phyloP scores from a whole-genome alignment of 1,284 basidiomycete species.

The Irpex rosettiformis region DNA sequence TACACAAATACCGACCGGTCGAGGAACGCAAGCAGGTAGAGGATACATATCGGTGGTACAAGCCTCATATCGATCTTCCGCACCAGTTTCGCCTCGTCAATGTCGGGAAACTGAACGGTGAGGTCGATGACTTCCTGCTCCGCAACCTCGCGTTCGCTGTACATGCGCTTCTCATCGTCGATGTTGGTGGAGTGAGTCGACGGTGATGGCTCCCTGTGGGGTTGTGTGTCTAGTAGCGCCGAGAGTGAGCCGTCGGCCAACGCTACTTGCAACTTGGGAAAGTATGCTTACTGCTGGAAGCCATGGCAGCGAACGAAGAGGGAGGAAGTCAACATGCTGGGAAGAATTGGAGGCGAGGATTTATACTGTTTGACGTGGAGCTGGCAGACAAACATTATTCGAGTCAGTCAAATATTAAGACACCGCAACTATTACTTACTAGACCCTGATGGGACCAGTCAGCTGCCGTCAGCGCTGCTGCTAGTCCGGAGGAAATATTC shows the following conservation, averaged over 20 bases:
- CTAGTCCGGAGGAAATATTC: too few species aligned
- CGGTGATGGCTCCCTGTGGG: neutral
- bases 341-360: neutral
- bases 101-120: constrained; percentile 16
- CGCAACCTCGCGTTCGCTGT: neutral
- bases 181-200: neutral
- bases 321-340: neutral
- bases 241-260: neutral
- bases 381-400: neutral
- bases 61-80: constrained; percentile 29
- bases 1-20: constrained; percentile 26
- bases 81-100: constrained; percentile 26
- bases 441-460: neutral
- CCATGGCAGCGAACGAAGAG: neutral
- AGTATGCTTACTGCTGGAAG: neutral
- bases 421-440: neutral
- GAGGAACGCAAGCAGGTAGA: constrained; percentile 31
- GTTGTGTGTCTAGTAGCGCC: neutral
- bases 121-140: constrained; percentile 18
- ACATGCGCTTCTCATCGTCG: constrained; percentile 12
- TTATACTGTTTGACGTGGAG: neutral
- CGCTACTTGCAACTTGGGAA: neutral
- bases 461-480: too few species aligned
- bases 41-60: constrained; percentile 26
- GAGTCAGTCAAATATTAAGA: neutral